Conservation (phyloP, 495 filamentous ascomycete species). For the Aspergillus incahuasiensis region DNA sequence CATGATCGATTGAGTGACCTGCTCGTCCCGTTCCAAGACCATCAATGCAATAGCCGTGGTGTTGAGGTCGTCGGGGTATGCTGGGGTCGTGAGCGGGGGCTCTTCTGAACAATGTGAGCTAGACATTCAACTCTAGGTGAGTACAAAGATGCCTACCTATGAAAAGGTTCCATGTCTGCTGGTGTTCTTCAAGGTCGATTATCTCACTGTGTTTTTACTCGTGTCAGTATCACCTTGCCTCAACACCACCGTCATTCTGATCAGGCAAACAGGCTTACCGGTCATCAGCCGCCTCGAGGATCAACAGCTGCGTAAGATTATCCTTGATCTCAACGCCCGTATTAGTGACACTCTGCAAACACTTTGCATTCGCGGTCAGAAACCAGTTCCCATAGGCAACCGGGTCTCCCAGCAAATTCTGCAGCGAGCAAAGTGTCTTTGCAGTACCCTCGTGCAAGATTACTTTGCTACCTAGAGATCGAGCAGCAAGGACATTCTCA, state of each 20-base stretch:
- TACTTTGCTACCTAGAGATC: background rate
- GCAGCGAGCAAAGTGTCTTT: background rate
- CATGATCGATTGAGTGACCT: conserved; percentile 6
- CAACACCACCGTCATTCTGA: background rate
- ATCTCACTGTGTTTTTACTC: conserved; percentile 2
- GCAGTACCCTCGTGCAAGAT: background rate
- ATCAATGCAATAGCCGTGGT: conserved; percentile 20
- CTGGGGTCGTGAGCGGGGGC: background rate
- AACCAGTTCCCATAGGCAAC: conserved; percentile 5
- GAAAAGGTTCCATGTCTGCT: conserved; percentile 16
- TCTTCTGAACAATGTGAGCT: background rate
- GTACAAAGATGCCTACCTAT: background rate
- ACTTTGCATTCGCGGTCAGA: background rate
- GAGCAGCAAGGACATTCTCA: background rate
- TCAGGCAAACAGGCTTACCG: background rate
- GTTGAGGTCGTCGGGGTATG: conserved; percentile 25
- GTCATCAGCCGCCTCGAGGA: conserved; percentile 14
- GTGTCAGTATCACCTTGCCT: background rate
- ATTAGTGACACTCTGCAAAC: background rate
- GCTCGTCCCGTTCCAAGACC: background rate
- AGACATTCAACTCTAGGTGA: background rate
- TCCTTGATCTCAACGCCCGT: conserved; percentile 7
- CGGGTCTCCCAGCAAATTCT: background rate
- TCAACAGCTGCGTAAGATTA: conserved; percentile 20
- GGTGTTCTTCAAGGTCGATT: conserved; percentile 6